Evolutionary conservation across 1,284 basidiomycete genomes (phyloP), one percentile per base, ranked within the genome.

Genomic region (Moesziomyces sp.): DNA sequence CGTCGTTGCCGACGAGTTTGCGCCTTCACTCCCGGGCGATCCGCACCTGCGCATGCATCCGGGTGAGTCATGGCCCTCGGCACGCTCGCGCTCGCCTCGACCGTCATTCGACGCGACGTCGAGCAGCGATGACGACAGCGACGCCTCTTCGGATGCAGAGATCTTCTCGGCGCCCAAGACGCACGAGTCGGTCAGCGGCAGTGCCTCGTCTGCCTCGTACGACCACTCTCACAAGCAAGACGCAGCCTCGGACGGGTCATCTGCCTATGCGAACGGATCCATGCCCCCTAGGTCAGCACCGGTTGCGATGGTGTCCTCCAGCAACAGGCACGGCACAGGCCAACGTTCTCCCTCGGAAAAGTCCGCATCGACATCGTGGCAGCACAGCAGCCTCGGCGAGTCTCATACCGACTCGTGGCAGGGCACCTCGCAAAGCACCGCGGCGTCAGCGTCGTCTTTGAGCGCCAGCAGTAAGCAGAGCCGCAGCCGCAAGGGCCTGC

Each of bases 1-100:
- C 0, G 19, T 50, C 55, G 52, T 52, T 30, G 35, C 59, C 18
- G 59, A 69, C 43, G 28, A 52, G 7, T 76, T 76, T 44, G 74
- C 74, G 10, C 74, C 74, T 23, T 73, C 69, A 3, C 30, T 76
- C n/a, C 69, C 74, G 1, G 74, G 74, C 42, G 69, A 65, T 26
- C 69, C 69, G 16, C 56, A 63, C n/a, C 40, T 48, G 2, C 60
- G 53, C 16, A 58, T 34, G 19, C 55, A 56, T 16, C 66, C 74
- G 6, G 69, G 53, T 13, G 74, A 69, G 26, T 56, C 52, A 8
- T 76, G 70, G 74, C 70, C 74, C 3, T 76, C 74, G 19, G 74
- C 70, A 7, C 53, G 72, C 16, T 23, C 58, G 18, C 54, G 58
- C 23, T 61, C 23, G 23, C 49, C 66, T 18, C 35, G 58, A 18